Conservation (phyloP, 805 yeast species). For the Metschnikowia dekortorum region DNA sequence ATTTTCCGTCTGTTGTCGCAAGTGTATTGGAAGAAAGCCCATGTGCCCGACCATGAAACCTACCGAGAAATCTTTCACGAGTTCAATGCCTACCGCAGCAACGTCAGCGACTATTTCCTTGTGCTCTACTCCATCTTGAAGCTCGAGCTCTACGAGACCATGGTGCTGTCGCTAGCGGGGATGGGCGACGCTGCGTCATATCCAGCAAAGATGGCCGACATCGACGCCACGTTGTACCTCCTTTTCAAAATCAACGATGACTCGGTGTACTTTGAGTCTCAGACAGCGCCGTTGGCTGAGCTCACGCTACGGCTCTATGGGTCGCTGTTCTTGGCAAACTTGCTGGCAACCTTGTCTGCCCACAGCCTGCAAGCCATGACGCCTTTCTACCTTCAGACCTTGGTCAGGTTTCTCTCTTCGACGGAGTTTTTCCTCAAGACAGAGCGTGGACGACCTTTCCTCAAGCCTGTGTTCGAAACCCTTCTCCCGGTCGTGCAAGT, state of each 20-base stretch:
- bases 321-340: slow-evolving; percentile 18
- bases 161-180: slow-evolving; percentile 20
- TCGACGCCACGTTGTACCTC: slow-evolving; percentile 62
- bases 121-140: slow-evolving; percentile 65
- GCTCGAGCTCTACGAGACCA: slow-evolving; percentile 40
- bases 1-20: slow-evolving; percentile 51
- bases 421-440: slow-evolving; percentile 57
- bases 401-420: slow-evolving; percentile 42
- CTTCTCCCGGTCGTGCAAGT: slow-evolving; percentile 41
- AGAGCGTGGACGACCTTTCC: slow-evolving; percentile 37
- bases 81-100: slow-evolving; percentile 64
- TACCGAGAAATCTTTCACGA: slow-evolving; percentile 42
- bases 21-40: slow-evolving; percentile 68
- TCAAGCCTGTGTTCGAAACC: slow-evolving; percentile 52
- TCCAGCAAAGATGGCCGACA: slow-evolving; percentile 3
- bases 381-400: slow-evolving; percentile 19
- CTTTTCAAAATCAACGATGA: slow-evolving; percentile 54
- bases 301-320: slow-evolving; percentile 23
- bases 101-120: slow-evolving; percentile 75
- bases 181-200: background rate
- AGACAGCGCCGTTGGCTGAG: slow-evolving; percentile 22
- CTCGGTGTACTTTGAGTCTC: slow-evolving; percentile 34
- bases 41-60: slow-evolving; percentile 34
- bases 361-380: slow-evolving; percentile 4
- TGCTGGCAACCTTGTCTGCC: slow-evolving; percentile 12